phyloP scores from a whole-genome alignment of 257 asterid species.

The Solanum tacnaense region DNA sequence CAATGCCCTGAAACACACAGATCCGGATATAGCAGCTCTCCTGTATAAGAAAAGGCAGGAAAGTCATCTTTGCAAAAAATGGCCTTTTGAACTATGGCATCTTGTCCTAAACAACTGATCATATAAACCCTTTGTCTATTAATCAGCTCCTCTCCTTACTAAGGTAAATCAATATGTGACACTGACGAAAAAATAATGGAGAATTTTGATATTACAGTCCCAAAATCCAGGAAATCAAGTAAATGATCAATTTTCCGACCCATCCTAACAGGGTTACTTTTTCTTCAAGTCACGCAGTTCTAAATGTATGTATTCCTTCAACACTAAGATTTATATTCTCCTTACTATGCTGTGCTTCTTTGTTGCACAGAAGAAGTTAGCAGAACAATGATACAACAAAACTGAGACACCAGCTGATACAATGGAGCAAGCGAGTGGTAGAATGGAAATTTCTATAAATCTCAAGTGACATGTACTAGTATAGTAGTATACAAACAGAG shows the following conservation, averaged over 20 bases:
- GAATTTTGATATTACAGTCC: neutral
- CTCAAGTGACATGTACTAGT: neutral
- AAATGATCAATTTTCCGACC: neutral
- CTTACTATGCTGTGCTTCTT: neutral
- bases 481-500: neutral
- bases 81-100: neutral
- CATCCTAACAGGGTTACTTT: neutral
- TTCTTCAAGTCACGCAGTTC: neutral
- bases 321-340: neutral
- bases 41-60: neutral
- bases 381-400: neutral
- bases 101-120: neutral
- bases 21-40: neutral
- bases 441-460: neutral
- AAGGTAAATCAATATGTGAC: neutral
- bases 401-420: neutral
- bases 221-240: neutral
- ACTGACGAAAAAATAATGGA: neutral
- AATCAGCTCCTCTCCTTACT: neutral
- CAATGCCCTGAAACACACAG: neutral
- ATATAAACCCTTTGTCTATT: neutral
- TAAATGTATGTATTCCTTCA: neutral
- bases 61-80: neutral
- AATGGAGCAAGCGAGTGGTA: neutral
- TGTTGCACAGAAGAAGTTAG: neutral